Conservation (phyloP, 352 stramenopile genomes). For the Phytophthora vignae region DNA sequence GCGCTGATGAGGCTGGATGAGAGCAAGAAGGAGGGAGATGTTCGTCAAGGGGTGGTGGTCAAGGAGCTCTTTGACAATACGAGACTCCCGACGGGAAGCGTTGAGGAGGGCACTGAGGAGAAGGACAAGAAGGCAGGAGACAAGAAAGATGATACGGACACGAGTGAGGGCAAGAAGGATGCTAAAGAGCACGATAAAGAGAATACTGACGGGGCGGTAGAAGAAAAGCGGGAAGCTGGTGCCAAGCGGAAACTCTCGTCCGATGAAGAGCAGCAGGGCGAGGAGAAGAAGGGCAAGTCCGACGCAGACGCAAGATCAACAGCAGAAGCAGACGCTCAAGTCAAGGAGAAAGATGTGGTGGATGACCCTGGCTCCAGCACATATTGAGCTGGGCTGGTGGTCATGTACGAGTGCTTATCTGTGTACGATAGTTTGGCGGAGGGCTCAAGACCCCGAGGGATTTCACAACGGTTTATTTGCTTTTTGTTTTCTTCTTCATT, state of each 20-base stretch:
- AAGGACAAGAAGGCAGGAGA: neutral
- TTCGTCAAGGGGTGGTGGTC: conserved; percentile 47
- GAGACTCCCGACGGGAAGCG: conserved; percentile 26
- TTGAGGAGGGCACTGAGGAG: neutral
- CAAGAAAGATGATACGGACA: conserved; percentile 7
- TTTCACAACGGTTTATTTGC: conserved; percentile 37
- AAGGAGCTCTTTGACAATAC: conserved; percentile 69
- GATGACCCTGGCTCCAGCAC: conserved; percentile 7
- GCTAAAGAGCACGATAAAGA: conserved; percentile 11
- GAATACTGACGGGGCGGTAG: conserved; percentile 1
- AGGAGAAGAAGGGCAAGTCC: conserved; percentile 42
- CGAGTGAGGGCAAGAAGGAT: conserved; percentile 13
- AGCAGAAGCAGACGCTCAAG: conserved; percentile 15
- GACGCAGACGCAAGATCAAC: conserved; percentile 13
- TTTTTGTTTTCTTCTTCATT: conserved; percentile 26
- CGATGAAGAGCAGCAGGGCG: conserved; percentile 29
- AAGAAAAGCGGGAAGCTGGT: conserved; percentile 34
- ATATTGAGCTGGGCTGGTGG: conserved; percentile 20
- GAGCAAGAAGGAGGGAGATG: conserved; percentile 46
- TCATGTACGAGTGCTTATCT: conserved; percentile 9
- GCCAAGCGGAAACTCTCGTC: conserved; percentile 38
- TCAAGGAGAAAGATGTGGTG: conserved; percentile 17
- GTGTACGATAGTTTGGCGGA: conserved; percentile 27
- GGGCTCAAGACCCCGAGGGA: conserved; percentile 5
- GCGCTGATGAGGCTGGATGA: conserved; percentile 56